A percentile compares a stretch with the other conserved stretches of the same genome.
phyloP scores from a whole-genome alignment of 208 protist species.

The Leishmania guyanensis region DNA sequence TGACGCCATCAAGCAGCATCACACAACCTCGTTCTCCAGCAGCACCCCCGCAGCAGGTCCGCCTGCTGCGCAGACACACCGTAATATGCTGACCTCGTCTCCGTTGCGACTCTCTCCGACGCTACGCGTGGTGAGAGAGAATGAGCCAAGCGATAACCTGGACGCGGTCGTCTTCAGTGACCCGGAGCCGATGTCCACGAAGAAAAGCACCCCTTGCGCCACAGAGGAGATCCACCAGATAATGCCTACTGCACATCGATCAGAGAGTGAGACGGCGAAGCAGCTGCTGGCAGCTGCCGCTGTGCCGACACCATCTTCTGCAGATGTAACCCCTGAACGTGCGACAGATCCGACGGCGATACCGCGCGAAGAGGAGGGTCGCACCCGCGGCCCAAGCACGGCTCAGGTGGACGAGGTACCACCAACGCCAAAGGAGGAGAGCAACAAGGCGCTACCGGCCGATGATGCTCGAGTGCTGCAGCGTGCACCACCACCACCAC shows the following conservation, averaged over 20 bases:
- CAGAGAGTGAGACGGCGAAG: neutral
- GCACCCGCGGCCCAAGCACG: constrained; percentile 23
- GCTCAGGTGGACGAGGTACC: constrained; percentile 40
- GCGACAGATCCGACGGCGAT: constrained; percentile 12
- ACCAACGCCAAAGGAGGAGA: constrained; percentile 21
- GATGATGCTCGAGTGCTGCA: constrained; percentile 35
- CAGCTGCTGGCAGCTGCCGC: neutral
- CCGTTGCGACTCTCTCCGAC: neutral
- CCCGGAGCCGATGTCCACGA: neutral
- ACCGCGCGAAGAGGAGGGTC: constrained; percentile 10
- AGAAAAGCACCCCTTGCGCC: neutral
- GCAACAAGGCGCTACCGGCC: constrained; percentile 13
- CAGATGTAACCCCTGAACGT: constrained; percentile 21
- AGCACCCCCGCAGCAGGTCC: neutral
- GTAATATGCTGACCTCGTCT: neutral
- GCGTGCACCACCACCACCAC: constrained; percentile 32
- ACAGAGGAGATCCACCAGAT: neutral
- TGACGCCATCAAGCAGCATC: too few species aligned
- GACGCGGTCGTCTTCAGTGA: constrained; percentile 9
- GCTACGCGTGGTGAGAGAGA: neutral
- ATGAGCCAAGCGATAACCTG: neutral
- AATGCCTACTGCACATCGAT: neutral
- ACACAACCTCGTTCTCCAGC: too few species aligned
- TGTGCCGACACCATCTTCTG: neutral
- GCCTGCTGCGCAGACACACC: constrained; percentile 4